Base-by-base conservation (phyloP, 1,284 basidiomycete genomes). In the Stereum hirsutum region DNA sequence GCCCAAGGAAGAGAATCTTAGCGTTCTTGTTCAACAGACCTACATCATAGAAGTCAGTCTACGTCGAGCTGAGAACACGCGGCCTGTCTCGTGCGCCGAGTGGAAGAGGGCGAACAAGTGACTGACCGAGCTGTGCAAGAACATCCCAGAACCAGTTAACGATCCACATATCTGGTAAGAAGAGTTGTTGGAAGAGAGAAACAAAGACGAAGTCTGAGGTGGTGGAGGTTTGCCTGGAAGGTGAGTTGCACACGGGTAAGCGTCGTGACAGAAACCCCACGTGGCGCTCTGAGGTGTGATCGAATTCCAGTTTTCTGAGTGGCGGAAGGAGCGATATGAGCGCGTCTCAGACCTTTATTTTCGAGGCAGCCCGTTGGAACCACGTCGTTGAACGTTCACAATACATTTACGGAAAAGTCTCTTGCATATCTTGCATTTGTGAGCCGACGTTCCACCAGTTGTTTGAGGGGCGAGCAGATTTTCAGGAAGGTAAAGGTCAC, bases 21-120 rank as follows among this genome's bases (percentile, higher is more conserved):
- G 95, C 95, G 61, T 96, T 97, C 83, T 98, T 98, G 79, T 97
- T 92, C 67, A 91, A 66, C 59, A 99, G 78, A 55, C 95, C 95
- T 95, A 56, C 14, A 10, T 21, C 36, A 41, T 21, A 30, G 10
- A 23, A 6, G 24, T n/a, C 20, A 32, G 32, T 51, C 38, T 37
- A 37, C 17, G 24, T n/a, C 14, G 15, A 33, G 8, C 15, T 4
- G 10, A 25, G 19, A 14, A 36, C 2, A 19, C 14, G 12, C 37
- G 39, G 23, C 39, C 6, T 42, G 42, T 24, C 23, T 28, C 24
- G 24, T 31, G 1, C 4, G 28, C 5, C n/a, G 37, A 5, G 24
- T 11, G 17, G 15, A 19, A 17, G 33, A 19, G 33, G 21, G 5
- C 15, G 35, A 39, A 39, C 1, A 12, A 27, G 24, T 21, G 32